Evolutionary conservation across 2,329 filamentous ascomycete species (phyloP), one percentile per base, ranked within the genome.

Genomic region (Furcasterigmium sp.): DNA sequence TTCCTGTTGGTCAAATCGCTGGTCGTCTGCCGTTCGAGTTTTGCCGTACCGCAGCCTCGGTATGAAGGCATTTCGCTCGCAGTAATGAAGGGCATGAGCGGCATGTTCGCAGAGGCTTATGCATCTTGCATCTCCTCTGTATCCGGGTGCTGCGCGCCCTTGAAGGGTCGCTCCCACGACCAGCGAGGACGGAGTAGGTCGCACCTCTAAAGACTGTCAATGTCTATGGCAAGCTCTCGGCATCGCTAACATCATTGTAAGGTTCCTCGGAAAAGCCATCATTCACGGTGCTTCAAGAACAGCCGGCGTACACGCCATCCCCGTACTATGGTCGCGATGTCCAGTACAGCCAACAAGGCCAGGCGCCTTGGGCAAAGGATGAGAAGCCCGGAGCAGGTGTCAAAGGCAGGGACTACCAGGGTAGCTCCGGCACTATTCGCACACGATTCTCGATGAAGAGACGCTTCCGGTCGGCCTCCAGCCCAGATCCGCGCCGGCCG

Each of bases 401-500:
- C n/a, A 35, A 17, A 11, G 32, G 17, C n/a, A 35, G 15, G 32
- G 10, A 6, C 15, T 9, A 5, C 32, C 32, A 35, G n/a, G 18
- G 15, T n/a, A 7, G n/a, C 32, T 35, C 32, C 15, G 32, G 18
- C n/a, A 4, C 32, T 15, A 19, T 2, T 10, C 23, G 37, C 25
- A 15, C 61, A 48, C 64, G 61, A 51, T 69, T 70, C 54, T 70
- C 71, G 41, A 60, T 64, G 53, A 74, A 66, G 59, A 73, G 64
- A 55, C 64, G 67, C 42, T 61, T 73, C 53, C 63, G 67, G 52
- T 66, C 72, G 46, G 20, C 39, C 30, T 41, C 39, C 17, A 64
- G 68, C 46, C 61, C 65, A 41, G 62, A 67, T 35, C 63, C 71
- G 55, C 75, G 71, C 60, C 67, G 74, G 59, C 73, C 73, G 56